Evolutionary conservation across 78 protist species (phyloP), one percentile per base, ranked within the genome.

Genomic region (Dictyostelium capitatum): DNA sequence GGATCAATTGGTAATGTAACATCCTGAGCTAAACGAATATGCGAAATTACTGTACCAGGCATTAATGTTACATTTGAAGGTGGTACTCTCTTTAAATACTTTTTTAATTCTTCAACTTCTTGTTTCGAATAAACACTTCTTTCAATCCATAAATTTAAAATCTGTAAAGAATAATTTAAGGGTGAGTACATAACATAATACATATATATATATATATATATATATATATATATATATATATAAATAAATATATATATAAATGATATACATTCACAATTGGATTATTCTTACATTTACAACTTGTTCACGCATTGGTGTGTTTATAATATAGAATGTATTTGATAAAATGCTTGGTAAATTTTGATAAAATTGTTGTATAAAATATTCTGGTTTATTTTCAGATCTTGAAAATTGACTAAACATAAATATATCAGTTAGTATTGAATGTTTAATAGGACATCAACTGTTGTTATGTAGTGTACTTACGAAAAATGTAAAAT

Each of bases 401-500:
- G 14, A n/a, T n/a, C 59, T 74, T n/a, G 47, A n/a, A 47, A 47
- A 41, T 46, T 78, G 48, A 17, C 56, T 25, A 53, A 43, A 4
- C 14, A 48, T 11, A 32, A 32, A 41, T 46, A 30, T n/a, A 37
- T 0, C 5, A 1, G 47, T 53, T 53, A n/a, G 28, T 14, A 12
- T 37, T 15, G 7, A 72, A 46, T 19, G 4, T 72, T 46, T 3
- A 20, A 17, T 7, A 47, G n/a, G n/a, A n/a, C n/a, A n/a, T n/a
- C n/a, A 32, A 74, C n/a, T 20, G 9, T 25, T 51, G 9, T 14
- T 14, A 37, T 37, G 43, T 2, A 37, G 43, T 37, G 2, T 14
- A 43, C 79, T 9, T 72, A 78, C 83, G 69, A 30, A 78, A 54
- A 78, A 19, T 78, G 83, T 54, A 78, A 54, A 32, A 78, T 46